Evolutionary conservation across 768 basidiomycete genomes (phyloP).

Genomic region (Mycena chlorophos): DNA sequence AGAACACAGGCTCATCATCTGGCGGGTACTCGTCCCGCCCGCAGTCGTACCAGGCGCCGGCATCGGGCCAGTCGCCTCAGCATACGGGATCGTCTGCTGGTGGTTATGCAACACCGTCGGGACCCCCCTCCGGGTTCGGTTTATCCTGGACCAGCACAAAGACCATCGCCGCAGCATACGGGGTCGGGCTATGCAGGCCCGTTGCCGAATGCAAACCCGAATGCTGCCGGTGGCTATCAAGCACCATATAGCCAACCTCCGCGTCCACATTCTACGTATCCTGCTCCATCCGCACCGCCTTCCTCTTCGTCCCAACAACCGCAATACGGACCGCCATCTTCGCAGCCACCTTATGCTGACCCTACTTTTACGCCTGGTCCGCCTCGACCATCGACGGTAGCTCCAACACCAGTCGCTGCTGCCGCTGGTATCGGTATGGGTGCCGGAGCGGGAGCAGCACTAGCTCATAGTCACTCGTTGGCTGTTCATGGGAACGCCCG

Average conservation of each 20-base stretch:
- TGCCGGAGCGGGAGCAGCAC: not conserved
- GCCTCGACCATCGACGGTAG: not conserved
- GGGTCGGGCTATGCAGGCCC: not conserved
- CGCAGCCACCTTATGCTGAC: constrained; percentile 1
- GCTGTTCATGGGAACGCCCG: too few relatives aligned
- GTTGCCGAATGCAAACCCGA: not conserved
- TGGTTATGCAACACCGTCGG: not conserved
- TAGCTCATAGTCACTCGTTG: not conserved
- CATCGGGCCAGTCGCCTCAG: not conserved
- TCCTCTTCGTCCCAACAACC: not conserved
- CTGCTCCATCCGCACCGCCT: constrained; percentile 6
- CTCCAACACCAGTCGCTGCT: not conserved
- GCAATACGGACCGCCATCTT: not conserved
- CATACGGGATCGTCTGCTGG: constrained; percentile 2
- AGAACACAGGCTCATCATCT: not conserved
- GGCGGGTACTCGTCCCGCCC: not conserved
- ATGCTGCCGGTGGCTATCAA: not conserved
- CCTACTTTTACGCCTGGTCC: not conserved
- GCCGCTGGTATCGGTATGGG: too few relatives aligned
- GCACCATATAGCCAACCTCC: not conserved
- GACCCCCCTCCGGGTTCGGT: not conserved
- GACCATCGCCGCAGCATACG: not conserved
- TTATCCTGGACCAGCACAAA: not conserved
- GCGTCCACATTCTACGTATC: constrained; percentile 12
- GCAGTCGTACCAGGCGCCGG: not conserved